phyloP scores from a whole-genome alignment of 108 stramenopile genomes.

The Aurantiochytrium sp. region DNA sequence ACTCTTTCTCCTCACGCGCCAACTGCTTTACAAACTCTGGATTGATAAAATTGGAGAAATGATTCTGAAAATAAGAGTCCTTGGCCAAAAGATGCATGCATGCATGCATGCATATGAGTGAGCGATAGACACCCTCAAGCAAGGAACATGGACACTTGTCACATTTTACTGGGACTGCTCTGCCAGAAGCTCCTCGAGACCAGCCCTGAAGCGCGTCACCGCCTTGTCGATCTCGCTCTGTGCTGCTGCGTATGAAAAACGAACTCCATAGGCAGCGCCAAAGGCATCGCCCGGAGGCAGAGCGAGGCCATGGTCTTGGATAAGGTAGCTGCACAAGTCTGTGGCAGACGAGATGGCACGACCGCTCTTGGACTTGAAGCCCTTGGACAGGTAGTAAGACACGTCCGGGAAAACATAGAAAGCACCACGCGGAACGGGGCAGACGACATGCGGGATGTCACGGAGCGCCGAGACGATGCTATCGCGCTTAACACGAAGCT shows the following conservation, averaged over 20 bases:
- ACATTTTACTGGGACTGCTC: too few relatives aligned
- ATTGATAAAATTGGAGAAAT: too few relatives aligned
- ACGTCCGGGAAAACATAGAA: constrained; percentile 92
- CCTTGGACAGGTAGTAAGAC: constrained; percentile 42
- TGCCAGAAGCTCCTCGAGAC: background rate
- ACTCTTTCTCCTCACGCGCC: too few relatives aligned
- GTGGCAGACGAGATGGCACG: constrained; percentile 52
- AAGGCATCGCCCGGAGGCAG: constrained; percentile 88
- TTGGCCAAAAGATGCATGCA: too few relatives aligned
- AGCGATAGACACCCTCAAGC: too few relatives aligned
- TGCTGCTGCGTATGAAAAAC: constrained; percentile 89
- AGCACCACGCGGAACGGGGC: constrained; percentile 72
- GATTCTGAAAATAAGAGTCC: too few relatives aligned
- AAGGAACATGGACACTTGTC: too few relatives aligned
- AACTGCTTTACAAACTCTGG: too few relatives aligned
- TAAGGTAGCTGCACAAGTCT: constrained; percentile 70
- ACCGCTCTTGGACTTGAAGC: constrained; percentile 41
- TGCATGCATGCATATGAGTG: too few relatives aligned
- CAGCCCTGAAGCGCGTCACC: constrained; percentile 38
- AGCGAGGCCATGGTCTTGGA: constrained; percentile 72
- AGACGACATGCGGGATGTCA: constrained; percentile 57
- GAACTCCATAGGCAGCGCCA: constrained; percentile 76
- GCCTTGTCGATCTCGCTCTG: constrained; percentile 71
- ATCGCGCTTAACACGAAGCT: constrained; percentile 62
- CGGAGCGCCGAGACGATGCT: constrained; percentile 62